Percentiles rank a stretch among this genome's conserved stretches.
Conservation (phyloP, 139 green algal genomes). For the Asterochloris erici region DNA sequence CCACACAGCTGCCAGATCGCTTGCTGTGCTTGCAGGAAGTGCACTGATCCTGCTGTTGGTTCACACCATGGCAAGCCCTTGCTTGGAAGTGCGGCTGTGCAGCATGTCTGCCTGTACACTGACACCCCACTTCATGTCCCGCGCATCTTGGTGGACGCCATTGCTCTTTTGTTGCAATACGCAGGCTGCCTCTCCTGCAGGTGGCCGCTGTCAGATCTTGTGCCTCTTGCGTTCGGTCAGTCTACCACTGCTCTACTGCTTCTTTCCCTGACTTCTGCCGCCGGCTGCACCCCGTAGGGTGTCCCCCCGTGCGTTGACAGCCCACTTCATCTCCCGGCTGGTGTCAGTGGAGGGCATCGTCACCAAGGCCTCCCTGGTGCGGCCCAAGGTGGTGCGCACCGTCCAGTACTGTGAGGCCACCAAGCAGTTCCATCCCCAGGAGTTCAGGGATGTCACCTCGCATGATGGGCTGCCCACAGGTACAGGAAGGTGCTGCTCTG, state of each 20-base stretch:
- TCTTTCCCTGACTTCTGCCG: background rate
- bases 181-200: too few relatives aligned
- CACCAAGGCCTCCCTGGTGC: conserved; percentile 85
- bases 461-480: conserved; percentile 64
- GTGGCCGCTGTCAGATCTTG: too few relatives aligned
- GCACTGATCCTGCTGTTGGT: too few relatives aligned
- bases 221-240: background rate
- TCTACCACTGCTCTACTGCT: background rate
- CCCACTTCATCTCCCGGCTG: conserved; percentile 72
- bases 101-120: too few relatives aligned
- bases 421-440: conserved; percentile 55
- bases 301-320: conserved; percentile 81
- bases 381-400: conserved; percentile 83
- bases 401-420: conserved; percentile 91
- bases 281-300: conserved; percentile 34
- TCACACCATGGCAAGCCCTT: too few relatives aligned
- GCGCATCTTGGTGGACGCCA: too few relatives aligned
- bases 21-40: too few relatives aligned
- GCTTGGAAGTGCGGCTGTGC: too few relatives aligned
- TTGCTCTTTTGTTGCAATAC: too few relatives aligned
- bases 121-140: too few relatives aligned
- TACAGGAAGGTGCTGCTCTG: conserved; percentile 11
- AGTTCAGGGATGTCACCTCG: conserved; percentile 92
- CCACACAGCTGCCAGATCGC: too few relatives aligned
- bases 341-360: conserved; percentile 95